phyloP scores from a whole-genome alignment of 192 early-diverging fungal genomes.

The Backusella macrospora region DNA sequence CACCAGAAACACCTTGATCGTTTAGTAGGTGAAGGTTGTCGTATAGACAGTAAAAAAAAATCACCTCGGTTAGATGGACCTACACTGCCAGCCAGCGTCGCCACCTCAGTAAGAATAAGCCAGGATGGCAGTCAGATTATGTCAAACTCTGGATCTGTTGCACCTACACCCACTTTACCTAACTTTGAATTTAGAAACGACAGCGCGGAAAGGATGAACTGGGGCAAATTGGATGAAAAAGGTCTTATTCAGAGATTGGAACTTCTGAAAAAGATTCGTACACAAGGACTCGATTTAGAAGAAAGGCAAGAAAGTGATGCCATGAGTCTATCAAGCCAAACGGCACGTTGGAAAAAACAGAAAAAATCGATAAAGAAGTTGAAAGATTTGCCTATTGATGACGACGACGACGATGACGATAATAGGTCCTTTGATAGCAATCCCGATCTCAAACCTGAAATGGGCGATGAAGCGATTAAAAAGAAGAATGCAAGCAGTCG shows the following conservation, averaged over 20 bases:
- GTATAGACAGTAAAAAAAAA: background rate
- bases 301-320: background rate
- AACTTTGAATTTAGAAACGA: background rate
- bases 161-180: conserved; percentile 17
- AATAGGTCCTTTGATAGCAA: background rate
- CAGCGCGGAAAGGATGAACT: background rate
- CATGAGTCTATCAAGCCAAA: conserved; percentile 6
- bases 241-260: background rate
- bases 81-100: background rate
- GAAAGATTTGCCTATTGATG: background rate
- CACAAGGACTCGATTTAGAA: conserved; percentile 1
- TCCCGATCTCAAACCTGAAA: background rate
- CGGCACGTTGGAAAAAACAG: conserved; percentile 18
- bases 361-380: conserved; percentile 15
- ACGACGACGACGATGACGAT: background rate
- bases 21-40: conserved; percentile 6
- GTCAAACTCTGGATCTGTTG: background rate
- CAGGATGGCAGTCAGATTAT: background rate
- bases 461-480: conserved; percentile 10
- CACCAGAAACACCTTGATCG: conserved; percentile 8
- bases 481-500: background rate
- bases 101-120: conserved; percentile 1
- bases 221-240: background rate
- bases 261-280: conserved; percentile 12
- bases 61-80: conserved; percentile 2